phyloP scores from a whole-genome alignment of 805 yeast genomes.

The Saccharomycopsis sp. region DNA sequence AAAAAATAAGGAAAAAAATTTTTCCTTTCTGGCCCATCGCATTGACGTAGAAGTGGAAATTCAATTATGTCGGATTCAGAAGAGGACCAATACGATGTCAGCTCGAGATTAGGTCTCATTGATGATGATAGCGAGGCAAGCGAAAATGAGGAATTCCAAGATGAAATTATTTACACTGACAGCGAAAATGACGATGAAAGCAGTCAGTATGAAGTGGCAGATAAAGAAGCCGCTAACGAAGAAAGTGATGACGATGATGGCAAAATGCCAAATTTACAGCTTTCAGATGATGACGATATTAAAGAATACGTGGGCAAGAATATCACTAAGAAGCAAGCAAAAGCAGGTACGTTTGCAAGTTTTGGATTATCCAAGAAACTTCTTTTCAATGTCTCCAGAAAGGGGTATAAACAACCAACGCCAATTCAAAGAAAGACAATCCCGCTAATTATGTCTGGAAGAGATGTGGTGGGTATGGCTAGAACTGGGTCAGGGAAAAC shows the following conservation, averaged over 20 bases:
- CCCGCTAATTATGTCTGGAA: constrained; percentile 76
- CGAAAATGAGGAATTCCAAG: constrained; percentile 39
- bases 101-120: constrained; percentile 12
- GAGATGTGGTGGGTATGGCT: constrained; percentile 99
- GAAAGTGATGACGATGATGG: constrained; percentile 17
- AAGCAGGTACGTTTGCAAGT: constrained; percentile 71
- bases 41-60: neutral
- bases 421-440: constrained; percentile 96
- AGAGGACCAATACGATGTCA: constrained; percentile 12
- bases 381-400: constrained; percentile 61
- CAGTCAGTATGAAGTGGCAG: constrained; percentile 25
- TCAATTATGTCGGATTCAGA: constrained; percentile 15
- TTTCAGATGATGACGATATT: constrained; percentile 46
- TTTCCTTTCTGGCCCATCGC: neutral
- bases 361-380: constrained; percentile 78
- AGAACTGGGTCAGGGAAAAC: constrained; percentile 99
- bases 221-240: constrained; percentile 19
- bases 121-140: constrained; percentile 24
- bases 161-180: constrained; percentile 44
- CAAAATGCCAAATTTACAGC: constrained; percentile 44
- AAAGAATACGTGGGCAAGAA: constrained; percentile 35
- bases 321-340: constrained; percentile 43
- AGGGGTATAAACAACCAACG: constrained; percentile 92
- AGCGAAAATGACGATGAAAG: constrained; percentile 27
- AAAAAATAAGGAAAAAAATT: neutral